Conservation (phyloP, 2,329 filamentous ascomycete genomes). For the Lecanicillium sp. region DNA sequence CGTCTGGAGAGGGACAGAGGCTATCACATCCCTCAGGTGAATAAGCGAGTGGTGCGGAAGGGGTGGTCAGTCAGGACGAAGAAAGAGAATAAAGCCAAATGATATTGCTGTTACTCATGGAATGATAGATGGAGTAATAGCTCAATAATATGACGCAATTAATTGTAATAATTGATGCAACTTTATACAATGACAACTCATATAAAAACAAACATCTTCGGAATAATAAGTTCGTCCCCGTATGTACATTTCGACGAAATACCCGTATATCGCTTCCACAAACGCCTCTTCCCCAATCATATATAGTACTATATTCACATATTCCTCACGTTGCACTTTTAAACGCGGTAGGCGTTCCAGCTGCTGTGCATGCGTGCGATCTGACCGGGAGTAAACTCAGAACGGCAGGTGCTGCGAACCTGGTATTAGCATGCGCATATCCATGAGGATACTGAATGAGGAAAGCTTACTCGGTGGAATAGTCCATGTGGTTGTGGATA, state of each 20-base stretch:
- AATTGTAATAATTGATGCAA: too few relatives aligned
- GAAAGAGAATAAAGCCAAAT: slow-evolving; percentile 9
- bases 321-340: not conserved
- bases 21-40: slow-evolving; percentile 35
- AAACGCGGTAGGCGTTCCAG: slow-evolving; percentile 30
- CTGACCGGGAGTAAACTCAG: slow-evolving; percentile 36
- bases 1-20: slow-evolving; percentile 33
- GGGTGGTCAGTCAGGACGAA: slow-evolving; percentile 7
- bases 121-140: too few relatives aligned
- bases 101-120: too few relatives aligned
- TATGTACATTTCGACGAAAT: too few relatives aligned
- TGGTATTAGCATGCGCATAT: slow-evolving; percentile 17
- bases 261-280: too few relatives aligned
- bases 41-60: slow-evolving; percentile 20
- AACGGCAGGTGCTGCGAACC: slow-evolving; percentile 30
- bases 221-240: too few relatives aligned
- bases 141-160: too few relatives aligned
- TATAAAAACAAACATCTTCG: too few relatives aligned
- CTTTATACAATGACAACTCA: too few relatives aligned
- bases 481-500: slow-evolving; percentile 27
- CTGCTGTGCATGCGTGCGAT: slow-evolving; percentile 31
- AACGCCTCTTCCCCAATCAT: too few relatives aligned
- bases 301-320: too few relatives aligned
- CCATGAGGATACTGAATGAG: not conserved
- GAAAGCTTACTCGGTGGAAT: slow-evolving; percentile 22